Evolutionary conservation across 2,329 filamentous ascomycete genomes (phyloP).

Genomic region (Teratosphaeria pseudoeucalypti): DNA sequence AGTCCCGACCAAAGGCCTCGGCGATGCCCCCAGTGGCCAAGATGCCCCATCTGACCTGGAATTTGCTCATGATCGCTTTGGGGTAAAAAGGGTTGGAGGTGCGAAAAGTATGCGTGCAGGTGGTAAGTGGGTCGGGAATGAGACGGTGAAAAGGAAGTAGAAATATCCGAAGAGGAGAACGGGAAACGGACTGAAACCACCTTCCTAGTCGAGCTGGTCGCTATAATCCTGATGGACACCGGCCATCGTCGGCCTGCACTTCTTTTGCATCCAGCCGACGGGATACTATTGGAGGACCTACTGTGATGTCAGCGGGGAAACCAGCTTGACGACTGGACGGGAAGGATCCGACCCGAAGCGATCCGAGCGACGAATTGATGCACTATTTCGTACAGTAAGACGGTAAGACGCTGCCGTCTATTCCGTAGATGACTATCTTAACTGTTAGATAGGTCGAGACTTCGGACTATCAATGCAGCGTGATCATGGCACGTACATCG

Average conservation of each 20-base stretch:
- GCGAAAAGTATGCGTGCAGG: not conserved
- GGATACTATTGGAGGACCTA: not conserved
- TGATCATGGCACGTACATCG: too few relatives aligned
- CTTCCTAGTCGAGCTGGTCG: not conserved
- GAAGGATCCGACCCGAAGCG: not conserved
- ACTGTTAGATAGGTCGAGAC: not conserved
- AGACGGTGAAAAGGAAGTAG: not conserved
- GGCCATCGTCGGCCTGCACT: not conserved
- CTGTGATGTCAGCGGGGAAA: not conserved
- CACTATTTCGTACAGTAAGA: too few relatives aligned
- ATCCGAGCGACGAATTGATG: not conserved
- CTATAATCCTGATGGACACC: not conserved
- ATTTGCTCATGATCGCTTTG: conserved; percentile 21
- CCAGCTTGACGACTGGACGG: too few relatives aligned
- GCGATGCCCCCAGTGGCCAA: conserved; percentile 41
- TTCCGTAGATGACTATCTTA: not conserved
- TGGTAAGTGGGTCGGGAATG: not conserved
- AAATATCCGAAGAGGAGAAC: not conserved
- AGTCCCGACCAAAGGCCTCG: conserved; percentile 57
- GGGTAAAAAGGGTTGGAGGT: not conserved
- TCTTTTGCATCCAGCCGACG: not conserved
- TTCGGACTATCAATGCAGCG: not conserved
- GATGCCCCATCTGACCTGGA: conserved; percentile 32
- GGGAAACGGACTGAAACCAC: not conserved
- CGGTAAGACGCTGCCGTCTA: not conserved